Conservation (phyloP, 495 filamentous ascomycete species). For the Talaromyces liani region DNA sequence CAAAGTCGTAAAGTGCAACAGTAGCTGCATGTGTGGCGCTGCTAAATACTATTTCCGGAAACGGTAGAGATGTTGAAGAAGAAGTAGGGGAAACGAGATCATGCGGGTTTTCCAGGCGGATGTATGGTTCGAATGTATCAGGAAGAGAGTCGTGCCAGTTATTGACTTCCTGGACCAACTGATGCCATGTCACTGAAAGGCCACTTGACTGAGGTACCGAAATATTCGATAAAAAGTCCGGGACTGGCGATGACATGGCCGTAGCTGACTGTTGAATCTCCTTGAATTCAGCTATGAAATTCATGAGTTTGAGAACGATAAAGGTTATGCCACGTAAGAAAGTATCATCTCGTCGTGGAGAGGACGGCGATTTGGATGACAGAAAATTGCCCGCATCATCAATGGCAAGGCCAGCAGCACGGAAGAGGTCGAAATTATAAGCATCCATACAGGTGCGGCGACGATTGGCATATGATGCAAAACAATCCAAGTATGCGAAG, state of each 20-base stretch:
- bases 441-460: constrained; percentile 26
- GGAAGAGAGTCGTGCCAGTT: constrained; percentile 36
- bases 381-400: constrained; percentile 21
- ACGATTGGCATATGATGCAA: constrained; percentile 31
- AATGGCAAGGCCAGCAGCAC: constrained; percentile 28
- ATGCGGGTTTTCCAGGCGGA: constrained; percentile 29
- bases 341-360: constrained; percentile 24
- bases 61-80: constrained; percentile 16
- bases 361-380: background rate
- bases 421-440: constrained; percentile 24
- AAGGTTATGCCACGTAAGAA: constrained; percentile 28
- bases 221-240: constrained; percentile 9
- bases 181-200: constrained; percentile 32
- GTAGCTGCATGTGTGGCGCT: constrained; percentile 27
- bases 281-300: constrained; percentile 30
- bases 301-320: constrained; percentile 30
- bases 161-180: constrained; percentile 31
- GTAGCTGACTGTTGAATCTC: constrained; percentile 17
- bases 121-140: constrained; percentile 33
- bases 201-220: constrained; percentile 28
- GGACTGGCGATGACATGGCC: background rate
- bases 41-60: constrained; percentile 32
- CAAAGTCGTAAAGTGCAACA: constrained; percentile 39
- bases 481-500: constrained; percentile 32
- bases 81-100: constrained; percentile 17